Evolutionary conservation across 2,329 filamentous ascomycete genomes (phyloP), one percentile per base, ranked within the genome.

Genomic region (Trichophyton mentagrophytes): DNA sequence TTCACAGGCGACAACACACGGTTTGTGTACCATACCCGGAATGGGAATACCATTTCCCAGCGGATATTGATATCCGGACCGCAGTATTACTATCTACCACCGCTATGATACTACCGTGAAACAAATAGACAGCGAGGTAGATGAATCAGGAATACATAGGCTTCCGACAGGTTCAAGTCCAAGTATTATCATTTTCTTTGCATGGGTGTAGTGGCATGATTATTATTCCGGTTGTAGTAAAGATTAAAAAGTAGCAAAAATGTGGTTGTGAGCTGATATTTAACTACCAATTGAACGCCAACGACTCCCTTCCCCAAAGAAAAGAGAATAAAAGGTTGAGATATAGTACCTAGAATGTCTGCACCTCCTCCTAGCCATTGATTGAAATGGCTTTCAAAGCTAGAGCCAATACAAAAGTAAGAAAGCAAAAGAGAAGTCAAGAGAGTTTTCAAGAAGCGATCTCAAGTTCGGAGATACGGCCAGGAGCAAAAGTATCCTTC

Each of bases 401-500:
- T 25, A 4, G 36, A 40, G 36, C 17, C 13, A 13, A 56, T 33
- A 33, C 11, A 17, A 27, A 20, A 36, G 55, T 11, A 11, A 57
- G 9, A 57, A 4, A 25, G 33, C n/a, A 11, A 7, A 13, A 25
- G 7, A 6, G 17, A 57, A 2, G 2, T 15, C n/a, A 38, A 57
- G 38, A 38, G 8, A 8, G 67, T 61, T n/a, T 38, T 62, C 65
- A 77, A 51, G 73, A 70, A 53, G 74, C 68, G 56, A 78, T 76
- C 61, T 78, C 72, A 57, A 79, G 67, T 60, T 79, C 77, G 11
- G 72, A 73, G 5, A 65, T 68, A 59, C 76, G 69, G 38, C 77
- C 73, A 40, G 68, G 70, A 3, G 75, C 75, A 69, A 77, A 79
- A 11, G 72, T 69, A 64, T 78, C 76, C 63, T 75, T 77, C 69